Conservation (phyloP, 371 early-diverging fungal species). For the Batkoa obscura region DNA sequence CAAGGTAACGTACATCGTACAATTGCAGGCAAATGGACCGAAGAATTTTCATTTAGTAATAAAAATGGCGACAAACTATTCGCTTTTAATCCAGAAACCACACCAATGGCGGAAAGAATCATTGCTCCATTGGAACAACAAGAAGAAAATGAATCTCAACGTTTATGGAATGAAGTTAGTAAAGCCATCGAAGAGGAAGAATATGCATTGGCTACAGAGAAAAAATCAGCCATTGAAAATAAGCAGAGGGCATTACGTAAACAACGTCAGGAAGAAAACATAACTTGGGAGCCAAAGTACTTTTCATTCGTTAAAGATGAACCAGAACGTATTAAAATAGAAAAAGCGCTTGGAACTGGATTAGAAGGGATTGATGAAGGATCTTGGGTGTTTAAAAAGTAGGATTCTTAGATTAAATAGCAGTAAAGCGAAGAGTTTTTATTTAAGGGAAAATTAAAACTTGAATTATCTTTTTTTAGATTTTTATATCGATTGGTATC, state of each 20-base stretch:
- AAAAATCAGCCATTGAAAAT: constrained; percentile 54
- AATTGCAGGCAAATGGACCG: constrained; percentile 7
- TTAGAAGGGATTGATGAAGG: neutral
- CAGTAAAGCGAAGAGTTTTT: too few relatives aligned
- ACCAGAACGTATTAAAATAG: neutral
- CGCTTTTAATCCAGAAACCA: constrained; percentile 4
- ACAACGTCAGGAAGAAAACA: constrained; percentile 30
- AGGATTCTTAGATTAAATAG: too few relatives aligned
- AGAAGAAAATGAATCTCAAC: constrained; percentile 42
- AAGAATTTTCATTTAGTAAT: constrained; percentile 3
- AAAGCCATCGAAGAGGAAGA: constrained; percentile 41
- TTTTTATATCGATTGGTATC: too few relatives aligned
- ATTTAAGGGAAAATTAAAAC: too few relatives aligned
- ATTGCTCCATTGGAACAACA: constrained; percentile 35
- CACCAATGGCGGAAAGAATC: constrained; percentile 18
- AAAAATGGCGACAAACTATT: neutral
- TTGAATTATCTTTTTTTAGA: too few relatives aligned
- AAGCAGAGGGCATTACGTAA: constrained; percentile 45
- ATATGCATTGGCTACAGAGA: constrained; percentile 39
- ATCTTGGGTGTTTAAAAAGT: constrained; percentile 1
- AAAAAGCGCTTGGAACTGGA: too few relatives aligned
- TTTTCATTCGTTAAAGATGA: constrained; percentile 26
- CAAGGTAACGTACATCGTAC: neutral
- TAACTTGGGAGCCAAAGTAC: constrained; percentile 31
- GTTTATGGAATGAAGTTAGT: constrained; percentile 49